Evolutionary conservation across 345 rosid species (phyloP), one percentile per base, ranked within the genome.

Genomic region (Eucalyptus camaldulensis): DNA sequence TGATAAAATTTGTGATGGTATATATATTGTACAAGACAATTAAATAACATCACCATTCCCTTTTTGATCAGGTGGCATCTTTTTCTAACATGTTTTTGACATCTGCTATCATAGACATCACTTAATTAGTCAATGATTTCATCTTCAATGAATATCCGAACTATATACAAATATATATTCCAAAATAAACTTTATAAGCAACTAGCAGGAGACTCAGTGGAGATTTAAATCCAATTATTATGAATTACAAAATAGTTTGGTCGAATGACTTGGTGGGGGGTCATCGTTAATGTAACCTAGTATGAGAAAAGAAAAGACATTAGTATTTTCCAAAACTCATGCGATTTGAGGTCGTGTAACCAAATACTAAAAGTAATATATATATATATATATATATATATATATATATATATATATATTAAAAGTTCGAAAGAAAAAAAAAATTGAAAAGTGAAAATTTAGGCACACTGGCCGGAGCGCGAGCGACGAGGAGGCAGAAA

Each of bases 271-370:
- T 62, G 4, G 31, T 24, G 8, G 69, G 67, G 7, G 31, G 16
- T 29, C 14, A 65, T n/a, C 37, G 19, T 3, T 8, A 65, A 8
- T 65, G 76, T 27, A 25, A 13, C 29, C 62, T 6, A 56, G 6
- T 0, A 24, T 24, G 29, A 24, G 10, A 54, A 9, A 56, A 0
- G 0, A 56, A 53, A 53, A 53, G 0, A 53, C 58, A 10, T 0
- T 24, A 56, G 62, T 56, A 56, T 56, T 56, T 56, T 0, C 62
- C 62, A 24, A 10, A 56, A 24, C 29, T 56, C 12, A 8, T 22
- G 62, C 27, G 62, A 24, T 60, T 27, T 12, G 31, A 60, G n/a
- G 29, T 60, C n/a, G 29, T 9, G 62, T 9, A 51, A 51, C 8
- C 15, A 50, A 50, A 50, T 50, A 50, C 14, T 21, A 19, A 19